Evolutionary conservation across 257 asterid species (phyloP).

Genomic region (Leonotis leonurus): DNA sequence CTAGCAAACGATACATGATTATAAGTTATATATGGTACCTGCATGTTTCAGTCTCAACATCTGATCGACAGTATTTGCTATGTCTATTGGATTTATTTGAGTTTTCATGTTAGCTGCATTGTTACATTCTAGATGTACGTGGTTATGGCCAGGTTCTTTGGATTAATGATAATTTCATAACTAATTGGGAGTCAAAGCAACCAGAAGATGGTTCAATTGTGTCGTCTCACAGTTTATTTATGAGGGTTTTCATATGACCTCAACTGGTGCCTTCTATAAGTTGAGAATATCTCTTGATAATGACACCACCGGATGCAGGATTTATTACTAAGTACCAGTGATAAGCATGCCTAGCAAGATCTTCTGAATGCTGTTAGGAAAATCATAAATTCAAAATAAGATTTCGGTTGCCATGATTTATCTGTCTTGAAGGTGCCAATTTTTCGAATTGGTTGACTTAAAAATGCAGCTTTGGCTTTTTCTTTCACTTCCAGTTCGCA

Average conservation of each 20-base stretch:
- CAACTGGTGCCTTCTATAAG: conserved; percentile 27
- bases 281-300: conserved; percentile 28
- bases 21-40: neutral
- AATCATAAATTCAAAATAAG: conserved; percentile 57
- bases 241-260: conserved; percentile 18
- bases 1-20: neutral
- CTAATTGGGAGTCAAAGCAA: conserved; percentile 8
- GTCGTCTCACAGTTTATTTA: conserved; percentile 13
- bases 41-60: neutral
- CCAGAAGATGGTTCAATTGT: neutral
- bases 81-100: neutral
- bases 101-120: conserved; percentile 8
- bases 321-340: conserved; percentile 28
- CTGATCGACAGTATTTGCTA: conserved; percentile 1
- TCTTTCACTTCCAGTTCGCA: conserved; percentile 81
- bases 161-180: conserved; percentile 14
- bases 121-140: conserved; percentile 2
- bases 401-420: conserved; percentile 90
- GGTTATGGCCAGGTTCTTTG: neutral
- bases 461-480: conserved; percentile 99
- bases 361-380: conserved; percentile 63
- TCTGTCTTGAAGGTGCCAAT: conserved; percentile 91
- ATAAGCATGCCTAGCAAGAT: conserved; percentile 43
- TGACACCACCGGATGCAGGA: conserved; percentile 30
- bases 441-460: conserved; percentile 97